Conservation (phyloP, 1,284 basidiomycete genomes). For the Boletus calvinii region DNA sequence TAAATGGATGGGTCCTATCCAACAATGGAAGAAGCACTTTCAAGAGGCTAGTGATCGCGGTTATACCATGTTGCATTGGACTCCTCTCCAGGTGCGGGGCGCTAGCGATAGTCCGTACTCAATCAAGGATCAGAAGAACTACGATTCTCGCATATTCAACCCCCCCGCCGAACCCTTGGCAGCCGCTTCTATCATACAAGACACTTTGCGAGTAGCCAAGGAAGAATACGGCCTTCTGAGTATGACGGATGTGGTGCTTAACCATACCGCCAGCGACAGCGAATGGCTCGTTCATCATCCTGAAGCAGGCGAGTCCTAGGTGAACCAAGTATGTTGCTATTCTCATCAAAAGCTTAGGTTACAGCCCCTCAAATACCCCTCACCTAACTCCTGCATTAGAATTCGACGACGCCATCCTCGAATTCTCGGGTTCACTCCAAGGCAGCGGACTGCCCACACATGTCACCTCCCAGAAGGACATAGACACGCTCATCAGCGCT, state of each 20-base stretch:
- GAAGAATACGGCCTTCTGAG: constrained; percentile 86
- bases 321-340: neutral
- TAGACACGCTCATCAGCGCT: constrained; percentile 63
- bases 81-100: constrained; percentile 88
- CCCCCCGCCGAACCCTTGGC: constrained; percentile 47
- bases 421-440: constrained; percentile 70
- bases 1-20: constrained; percentile 92
- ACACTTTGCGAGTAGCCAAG: constrained; percentile 66
- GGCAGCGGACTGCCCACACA: constrained; percentile 69
- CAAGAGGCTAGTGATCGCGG: constrained; percentile 82
- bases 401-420: constrained; percentile 80
- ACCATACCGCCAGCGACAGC: constrained; percentile 93
- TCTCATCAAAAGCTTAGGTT: constrained; percentile 54
- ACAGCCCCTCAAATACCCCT: constrained; percentile 85
- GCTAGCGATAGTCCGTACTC: constrained; percentile 90
- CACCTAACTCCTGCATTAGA: constrained; percentile 87
- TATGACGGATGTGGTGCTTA: constrained; percentile 91
- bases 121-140: constrained; percentile 81
- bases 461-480: constrained; percentile 64
- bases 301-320: constrained; percentile 69
- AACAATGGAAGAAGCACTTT: constrained; percentile 76
- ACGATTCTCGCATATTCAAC: constrained; percentile 74
- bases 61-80: constrained; percentile 96
- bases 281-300: constrained; percentile 91
- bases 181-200: constrained; percentile 55